phyloP scores from a whole-genome alignment of 1,284 basidiomycete species.

The Singerocomus rubriflavus region DNA sequence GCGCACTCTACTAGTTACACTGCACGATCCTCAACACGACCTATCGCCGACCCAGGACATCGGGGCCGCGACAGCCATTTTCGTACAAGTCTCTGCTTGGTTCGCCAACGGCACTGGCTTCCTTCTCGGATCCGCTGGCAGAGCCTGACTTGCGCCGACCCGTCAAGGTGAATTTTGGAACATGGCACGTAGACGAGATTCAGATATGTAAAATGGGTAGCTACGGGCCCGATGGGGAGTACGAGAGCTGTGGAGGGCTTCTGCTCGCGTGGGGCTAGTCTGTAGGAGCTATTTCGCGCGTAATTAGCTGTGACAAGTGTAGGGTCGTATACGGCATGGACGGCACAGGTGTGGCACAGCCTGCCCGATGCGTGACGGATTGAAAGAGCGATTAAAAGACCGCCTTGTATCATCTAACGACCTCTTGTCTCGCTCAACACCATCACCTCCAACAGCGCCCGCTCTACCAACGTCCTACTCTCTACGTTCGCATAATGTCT shows the following conservation, averaged over 20 bases:
- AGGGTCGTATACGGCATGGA: constrained; percentile 19
- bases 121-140: constrained; percentile 5
- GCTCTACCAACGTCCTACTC: constrained; percentile 30
- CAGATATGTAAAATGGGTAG: constrained; percentile 37
- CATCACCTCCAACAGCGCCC: constrained; percentile 36
- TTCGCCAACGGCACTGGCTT: constrained; percentile 27
- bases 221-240: constrained; percentile 33
- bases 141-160: constrained; percentile 10
- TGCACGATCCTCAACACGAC: constrained; percentile 66
- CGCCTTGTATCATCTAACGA: constrained; percentile 37
- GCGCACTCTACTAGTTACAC: constrained; percentile 47
- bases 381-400: constrained; percentile 37
- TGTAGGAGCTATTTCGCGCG: not conserved
- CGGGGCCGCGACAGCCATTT: constrained; percentile 39
- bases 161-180: constrained; percentile 27
- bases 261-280: constrained; percentile 2
- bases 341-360: constrained; percentile 34
- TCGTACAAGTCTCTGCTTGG: constrained; percentile 45
- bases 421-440: constrained; percentile 39
- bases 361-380: constrained; percentile 20
- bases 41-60: constrained; percentile 45
- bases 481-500: constrained; percentile 42
- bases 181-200: constrained; percentile 32
- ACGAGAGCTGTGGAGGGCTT: constrained; percentile 31
- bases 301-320: not conserved